Evolutionary conservation across 2,329 filamentous ascomycete genomes (phyloP), one percentile per base, ranked within the genome.

Genomic region (Sporothrix globosa): DNA sequence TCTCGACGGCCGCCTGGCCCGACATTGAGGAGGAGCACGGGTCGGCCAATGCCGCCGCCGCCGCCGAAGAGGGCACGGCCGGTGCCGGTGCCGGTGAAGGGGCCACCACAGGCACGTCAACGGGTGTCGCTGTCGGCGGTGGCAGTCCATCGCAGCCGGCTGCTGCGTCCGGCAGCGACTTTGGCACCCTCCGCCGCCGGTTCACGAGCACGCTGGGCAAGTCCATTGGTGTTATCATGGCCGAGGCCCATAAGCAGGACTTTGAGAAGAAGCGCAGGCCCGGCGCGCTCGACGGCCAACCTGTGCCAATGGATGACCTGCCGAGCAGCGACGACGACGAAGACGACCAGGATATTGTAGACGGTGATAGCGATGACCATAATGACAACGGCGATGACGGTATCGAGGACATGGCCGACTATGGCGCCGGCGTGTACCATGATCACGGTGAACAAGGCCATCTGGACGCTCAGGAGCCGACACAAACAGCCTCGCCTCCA

Each of bases 161-260:
- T 2, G 58, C 58, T 5, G 50, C 60, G 4, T 68, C 67, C 3
- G 30, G 41, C 39, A 63, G 19, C 67, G 44, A 68, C 24, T 48
- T 48, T 10, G 39, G 73, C 7, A 74, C 77, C n/a, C 72, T 80
- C 21, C 72, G 74, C 27, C 76, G 71, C 46, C 78, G 80, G 10
- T 79, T 73, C 19, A 63, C 79, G 0, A 78, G 80, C 24, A 76
- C 79, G 1, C 68, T 75, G 7, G 80, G 80, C 21, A 77, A 74
- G 69, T 77, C 74, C 0, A 83, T 88, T 69, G 82, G 83, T 5
- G 54, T 85, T 17, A 88, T 93, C n/a, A 84, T 97, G 74, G 91
- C 92, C 4, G 86, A 90, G 72, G 95, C 95, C 6, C 96, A 98
- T 78, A 91, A 88, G 72, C 91, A 97, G 78, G 95, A 98, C 80